These are phyloP conservation scores for Nigrospora oryzae DNA, from an alignment of 2,329 filamentous ascomycete genomes.

Conservation along the genomic window DNA sequence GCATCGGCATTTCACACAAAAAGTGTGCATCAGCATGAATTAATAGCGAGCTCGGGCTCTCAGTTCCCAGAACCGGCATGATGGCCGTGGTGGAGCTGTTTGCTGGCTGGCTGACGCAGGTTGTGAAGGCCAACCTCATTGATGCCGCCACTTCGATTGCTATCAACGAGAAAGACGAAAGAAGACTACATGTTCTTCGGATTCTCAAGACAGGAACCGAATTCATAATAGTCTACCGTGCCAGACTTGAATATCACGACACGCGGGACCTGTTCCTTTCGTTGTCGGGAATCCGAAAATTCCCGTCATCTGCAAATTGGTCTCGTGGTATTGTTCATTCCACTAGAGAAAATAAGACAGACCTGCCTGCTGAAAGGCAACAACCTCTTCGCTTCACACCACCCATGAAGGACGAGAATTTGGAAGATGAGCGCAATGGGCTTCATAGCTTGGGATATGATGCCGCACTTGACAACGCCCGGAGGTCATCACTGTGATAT, in stretches of 20 bases:
- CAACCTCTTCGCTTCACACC: too few species aligned
- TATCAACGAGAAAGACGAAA: not conserved
- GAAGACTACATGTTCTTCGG: not conserved
- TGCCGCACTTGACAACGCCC: too few species aligned
- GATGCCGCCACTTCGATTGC: not conserved
- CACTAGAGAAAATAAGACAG: too few species aligned
- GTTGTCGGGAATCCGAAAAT: not conserved
- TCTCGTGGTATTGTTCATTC: too few species aligned
- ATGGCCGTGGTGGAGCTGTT: not conserved
- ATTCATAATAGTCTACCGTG: not conserved
- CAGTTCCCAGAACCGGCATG: not conserved
- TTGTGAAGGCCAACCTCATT: not conserved
- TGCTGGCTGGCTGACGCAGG: slow-evolving; percentile 1
- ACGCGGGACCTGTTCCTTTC: not conserved
- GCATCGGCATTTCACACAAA: not conserved
- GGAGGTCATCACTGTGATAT: too few species aligned
- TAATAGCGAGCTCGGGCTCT: not conserved
- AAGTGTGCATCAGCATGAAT: not conserved
- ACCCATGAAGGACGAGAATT: too few species aligned
- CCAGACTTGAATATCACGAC: slow-evolving; percentile 1
- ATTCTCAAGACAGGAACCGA: not conserved
- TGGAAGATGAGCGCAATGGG: too few species aligned
- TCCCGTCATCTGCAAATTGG: too few species aligned
- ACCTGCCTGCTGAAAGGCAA: too few species aligned
- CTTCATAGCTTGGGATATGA: too few species aligned